phyloP scores from a whole-genome alignment of 495 filamentous ascomycete species.

The Penicillium mononematosum region DNA sequence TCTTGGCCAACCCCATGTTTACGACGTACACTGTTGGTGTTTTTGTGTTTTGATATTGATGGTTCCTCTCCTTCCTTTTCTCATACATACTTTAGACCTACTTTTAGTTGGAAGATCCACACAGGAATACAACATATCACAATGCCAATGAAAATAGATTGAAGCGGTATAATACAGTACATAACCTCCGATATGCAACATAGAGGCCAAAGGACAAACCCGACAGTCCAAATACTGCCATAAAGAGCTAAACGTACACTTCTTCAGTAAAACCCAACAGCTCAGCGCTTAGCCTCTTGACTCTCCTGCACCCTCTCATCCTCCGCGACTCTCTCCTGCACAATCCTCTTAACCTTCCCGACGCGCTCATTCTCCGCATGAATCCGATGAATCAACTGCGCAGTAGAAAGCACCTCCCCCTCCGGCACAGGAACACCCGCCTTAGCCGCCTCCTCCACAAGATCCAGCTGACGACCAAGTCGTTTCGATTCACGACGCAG shows the following conservation, averaged over 20 bases:
- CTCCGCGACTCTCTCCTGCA: slow-evolving; percentile 19
- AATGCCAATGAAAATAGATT: slow-evolving; percentile 12
- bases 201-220: slow-evolving; percentile 14
- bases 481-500: slow-evolving; percentile 43
- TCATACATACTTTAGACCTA: slow-evolving; percentile 22
- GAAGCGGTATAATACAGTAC: slow-evolving; percentile 29
- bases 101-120: not conserved
- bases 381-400: slow-evolving; percentile 26
- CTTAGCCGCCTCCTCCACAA: slow-evolving; percentile 8
- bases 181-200: slow-evolving; percentile 24
- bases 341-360: slow-evolving; percentile 30
- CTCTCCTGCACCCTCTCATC: not conserved
- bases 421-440: slow-evolving; percentile 4
- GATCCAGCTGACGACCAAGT: slow-evolving; percentile 26
- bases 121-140: slow-evolving; percentile 4
- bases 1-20: slow-evolving; percentile 11
- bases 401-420: slow-evolving; percentile 16
- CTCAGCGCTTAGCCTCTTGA: not conserved
- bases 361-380: slow-evolving; percentile 24
- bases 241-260: slow-evolving; percentile 2
- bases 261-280: not conserved
- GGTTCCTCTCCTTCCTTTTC: slow-evolving; percentile 8
- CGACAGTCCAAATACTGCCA: not conserved
- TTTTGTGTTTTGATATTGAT: slow-evolving; percentile 10
- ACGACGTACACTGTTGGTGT: slow-evolving; percentile 18